Percentiles rank a stretch among this genome's conserved stretches.
Evolutionary conservation across 1,284 basidiomycete species (phyloP).

Genomic region (Lentinula novae-zelandiae): DNA sequence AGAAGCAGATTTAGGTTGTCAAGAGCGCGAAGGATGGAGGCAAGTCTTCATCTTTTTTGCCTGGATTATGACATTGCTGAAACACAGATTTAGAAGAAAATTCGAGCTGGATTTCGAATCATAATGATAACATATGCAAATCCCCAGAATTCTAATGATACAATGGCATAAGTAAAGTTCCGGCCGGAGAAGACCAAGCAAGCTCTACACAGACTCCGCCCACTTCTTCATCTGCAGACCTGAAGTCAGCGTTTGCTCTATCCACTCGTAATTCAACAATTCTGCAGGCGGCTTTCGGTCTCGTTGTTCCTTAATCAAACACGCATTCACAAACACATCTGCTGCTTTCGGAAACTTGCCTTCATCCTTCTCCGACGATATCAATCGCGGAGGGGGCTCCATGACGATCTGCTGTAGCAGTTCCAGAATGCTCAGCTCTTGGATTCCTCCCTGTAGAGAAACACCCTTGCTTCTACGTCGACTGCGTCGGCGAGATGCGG

Average conservation of each 20-base stretch:
- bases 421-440: slow-evolving; percentile 87
- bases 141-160: too few species aligned
- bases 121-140: too few species aligned
- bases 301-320: slow-evolving; percentile 10
- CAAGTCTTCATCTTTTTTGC: too few species aligned
- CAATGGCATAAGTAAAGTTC: too few species aligned
- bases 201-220: not conserved
- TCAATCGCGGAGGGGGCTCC: slow-evolving; percentile 73
- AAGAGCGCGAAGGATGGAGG: too few species aligned
- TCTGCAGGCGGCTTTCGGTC: slow-evolving; percentile 7
- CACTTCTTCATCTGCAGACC: slow-evolving; percentile 6
- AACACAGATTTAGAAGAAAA: too few species aligned
- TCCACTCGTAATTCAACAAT: slow-evolving; percentile 7
- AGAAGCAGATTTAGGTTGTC: too few species aligned
- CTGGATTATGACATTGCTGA: too few species aligned
- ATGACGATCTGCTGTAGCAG: slow-evolving; percentile 88
- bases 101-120: too few species aligned
- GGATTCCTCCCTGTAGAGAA: slow-evolving; percentile 76
- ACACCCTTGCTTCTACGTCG: slow-evolving; percentile 74
- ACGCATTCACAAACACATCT: slow-evolving; percentile 11
- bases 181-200: too few species aligned
- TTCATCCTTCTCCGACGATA: slow-evolving; percentile 24
- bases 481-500: slow-evolving; percentile 32
- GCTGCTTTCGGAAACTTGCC: not conserved
- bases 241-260: not conserved